Evolutionary conservation across 1,284 basidiomycete genomes (phyloP), one percentile per base, ranked within the genome.

Genomic region (Ceratobasidium sp.): DNA sequence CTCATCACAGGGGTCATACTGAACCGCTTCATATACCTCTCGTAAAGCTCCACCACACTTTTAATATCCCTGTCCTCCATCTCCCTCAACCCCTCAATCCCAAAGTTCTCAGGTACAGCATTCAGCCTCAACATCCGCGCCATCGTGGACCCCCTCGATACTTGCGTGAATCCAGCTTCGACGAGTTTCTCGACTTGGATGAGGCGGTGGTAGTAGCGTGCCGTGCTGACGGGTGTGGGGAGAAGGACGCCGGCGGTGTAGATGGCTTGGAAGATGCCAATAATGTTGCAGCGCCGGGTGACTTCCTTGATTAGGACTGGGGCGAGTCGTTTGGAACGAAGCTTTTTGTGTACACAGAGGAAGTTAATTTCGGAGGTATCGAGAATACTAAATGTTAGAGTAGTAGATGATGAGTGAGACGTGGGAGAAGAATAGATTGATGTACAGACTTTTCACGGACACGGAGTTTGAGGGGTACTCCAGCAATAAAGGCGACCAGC

Each of bases 231-330:
- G 0, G 96, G 96, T 0, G 96, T 98, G 8, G 96, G 96, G 28
- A 98, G 84, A 43, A 96, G 88, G 18, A 95, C 89, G 7, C 96
- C 95, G 32, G 89, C 96, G 0, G 98, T 99, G 81, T 99, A 99
- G 72, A 99, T 94, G 3, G 98, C 98, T 82, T 99, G 98, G 84
- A 98, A 99, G 63, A 98, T 86, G 59, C 95, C 93, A 75, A 89
- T 87, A 21, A 98, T 84, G 81, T 99, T 90, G 75, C 94, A 94
- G 79, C 94, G 93, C 18, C 98, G 88, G 0, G 98, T 99, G 32
- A 99, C 93, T 81, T 99, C 98, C 82, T 98, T 98, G 84, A 99
- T 99, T 63, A 99, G 87, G 30, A 99, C 94, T 0, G 98, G 98
- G 0, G 98, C 92, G 21, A 99, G 86, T 43, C 98, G 92, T 81